Base-by-base conservation (phyloP, 2,329 filamentous ascomycete genomes). In the Epichloe glyceriae region DNA sequence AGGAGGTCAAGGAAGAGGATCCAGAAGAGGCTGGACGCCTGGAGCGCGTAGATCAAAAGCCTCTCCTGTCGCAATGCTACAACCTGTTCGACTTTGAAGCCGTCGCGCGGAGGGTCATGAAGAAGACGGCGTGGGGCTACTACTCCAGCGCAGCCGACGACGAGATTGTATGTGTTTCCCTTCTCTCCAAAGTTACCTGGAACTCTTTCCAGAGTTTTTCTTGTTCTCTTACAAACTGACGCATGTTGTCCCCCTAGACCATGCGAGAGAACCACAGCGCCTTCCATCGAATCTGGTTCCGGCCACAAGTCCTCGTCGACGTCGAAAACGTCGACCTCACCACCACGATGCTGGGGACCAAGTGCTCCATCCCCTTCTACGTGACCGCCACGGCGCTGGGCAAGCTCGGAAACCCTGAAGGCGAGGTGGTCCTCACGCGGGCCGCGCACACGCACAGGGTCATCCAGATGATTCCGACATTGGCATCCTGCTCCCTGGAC, bases 271-370 rank as follows among this genome's bases (percentile, higher is more conserved):
- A 98, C 71, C 91, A 96, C 71, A 81, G 79, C 44, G 93, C 93
- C 44, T 98, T 89, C 72, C 93, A 98, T 72, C 90, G 94, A 65
- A 94, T 96, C 69, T 82, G 93, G 91, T 97, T 98, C 74, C 82
- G 93, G 20, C 93, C 93, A 3, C 83, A 83, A 56, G 74, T 98
- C 51, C 82, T 98, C 51, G 81, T 95, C 49, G 85, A 98, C 62
- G 93, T 98, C 37, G 86, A 90, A 65, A 78, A 86, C 20, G 79
- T 98, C 54, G 88, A 96, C 66, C 82, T 86, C 64, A 82, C 80
- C 37, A 97, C 90, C 22, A 95, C 86, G 2, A 97, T 98, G 91
- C 84, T 98, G 17, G 91, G 90, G 56, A 83, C 84, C 37, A 89
- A 86, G 64, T 80, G 82, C 55, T 80, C 83, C 55, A 86, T 94